These are phyloP conservation scores for Saccharomycopsis sp. DNA, from an alignment of 805 yeast species.

Conservation along the genomic window DNA sequence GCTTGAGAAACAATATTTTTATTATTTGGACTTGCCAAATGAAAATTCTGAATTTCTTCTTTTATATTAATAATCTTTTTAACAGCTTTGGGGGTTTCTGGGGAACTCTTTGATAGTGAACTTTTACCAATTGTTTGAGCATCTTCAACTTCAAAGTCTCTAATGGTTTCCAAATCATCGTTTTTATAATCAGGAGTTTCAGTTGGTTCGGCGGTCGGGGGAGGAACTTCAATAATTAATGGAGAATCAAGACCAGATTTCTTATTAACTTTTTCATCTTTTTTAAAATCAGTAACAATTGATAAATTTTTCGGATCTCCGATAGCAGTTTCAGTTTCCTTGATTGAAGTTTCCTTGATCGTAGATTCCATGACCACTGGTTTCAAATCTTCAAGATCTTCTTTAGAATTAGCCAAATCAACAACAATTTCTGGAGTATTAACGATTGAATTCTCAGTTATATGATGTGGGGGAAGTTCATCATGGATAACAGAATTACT, in stretches of 20 bases:
- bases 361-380: background rate
- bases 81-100: no score
- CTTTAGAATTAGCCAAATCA: no score
- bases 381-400: background rate
- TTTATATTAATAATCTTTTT: no score
- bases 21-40: no score
- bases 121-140: no score
- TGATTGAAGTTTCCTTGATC: background rate
- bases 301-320: background rate
- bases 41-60: no score
- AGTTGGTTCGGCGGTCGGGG: background rate
- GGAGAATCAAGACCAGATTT: background rate
- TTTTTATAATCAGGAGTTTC: background rate
- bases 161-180: background rate
- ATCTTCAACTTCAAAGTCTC: background rate
- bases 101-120: no score
- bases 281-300: background rate
- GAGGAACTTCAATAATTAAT: background rate
- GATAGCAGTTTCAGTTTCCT: background rate
- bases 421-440: no score
- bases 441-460: no score
- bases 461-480: no score
- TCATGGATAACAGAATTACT: no score
- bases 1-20: no score
- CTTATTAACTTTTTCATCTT: background rate